Conservation (phyloP, 225 moss, liverwort and hornwort genomes). For the Pseudoscleropodium purum region DNA sequence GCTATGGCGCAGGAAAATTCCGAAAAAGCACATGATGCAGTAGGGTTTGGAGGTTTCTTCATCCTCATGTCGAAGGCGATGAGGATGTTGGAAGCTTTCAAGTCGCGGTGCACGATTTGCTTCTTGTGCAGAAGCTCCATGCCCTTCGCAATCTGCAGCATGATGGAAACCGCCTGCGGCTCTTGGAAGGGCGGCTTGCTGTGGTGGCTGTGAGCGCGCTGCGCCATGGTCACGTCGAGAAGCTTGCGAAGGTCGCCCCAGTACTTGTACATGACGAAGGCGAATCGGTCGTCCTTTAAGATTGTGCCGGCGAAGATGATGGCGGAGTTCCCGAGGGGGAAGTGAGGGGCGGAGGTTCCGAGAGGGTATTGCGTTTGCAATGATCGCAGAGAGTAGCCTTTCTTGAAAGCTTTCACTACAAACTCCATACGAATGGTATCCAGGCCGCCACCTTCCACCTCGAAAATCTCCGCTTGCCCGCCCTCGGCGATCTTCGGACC, state of each 20-base stretch:
- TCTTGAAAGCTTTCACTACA: slow-evolving; percentile 34
- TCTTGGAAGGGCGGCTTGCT: slow-evolving; percentile 6
- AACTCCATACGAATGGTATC: not conserved
- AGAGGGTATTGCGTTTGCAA: slow-evolving; percentile 22
- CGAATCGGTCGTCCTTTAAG: slow-evolving; percentile 26
- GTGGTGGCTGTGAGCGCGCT: not conserved
- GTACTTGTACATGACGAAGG: slow-evolving; percentile 40
- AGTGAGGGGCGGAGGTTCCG: not conserved
- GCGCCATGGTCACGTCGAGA: slow-evolving; percentile 9
- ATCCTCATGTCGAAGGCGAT: not conserved
- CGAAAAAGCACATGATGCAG: not conserved
- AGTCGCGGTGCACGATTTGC: slow-evolving; percentile 15
- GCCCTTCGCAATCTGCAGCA: slow-evolving; percentile 31
- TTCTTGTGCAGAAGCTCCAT: slow-evolving; percentile 30
- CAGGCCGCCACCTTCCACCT: slow-evolving; percentile 12
- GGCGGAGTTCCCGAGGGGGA: not conserved
- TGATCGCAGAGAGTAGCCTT: slow-evolving; percentile 22
- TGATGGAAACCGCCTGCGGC: slow-evolving; percentile 10
- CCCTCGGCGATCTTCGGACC: slow-evolving; percentile 39
- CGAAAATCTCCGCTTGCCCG: slow-evolving; percentile 38
- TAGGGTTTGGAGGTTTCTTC: not conserved
- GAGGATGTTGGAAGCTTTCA: slow-evolving; percentile 42
- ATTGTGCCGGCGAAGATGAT: slow-evolving; percentile 25
- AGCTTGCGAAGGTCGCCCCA: slow-evolving; percentile 42
- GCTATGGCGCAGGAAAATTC: slow-evolving; percentile 21